These are phyloP conservation scores for Puccinia triticina DNA, from an alignment of 1,284 basidiomycete species.

Conservation along the genomic window DNA sequence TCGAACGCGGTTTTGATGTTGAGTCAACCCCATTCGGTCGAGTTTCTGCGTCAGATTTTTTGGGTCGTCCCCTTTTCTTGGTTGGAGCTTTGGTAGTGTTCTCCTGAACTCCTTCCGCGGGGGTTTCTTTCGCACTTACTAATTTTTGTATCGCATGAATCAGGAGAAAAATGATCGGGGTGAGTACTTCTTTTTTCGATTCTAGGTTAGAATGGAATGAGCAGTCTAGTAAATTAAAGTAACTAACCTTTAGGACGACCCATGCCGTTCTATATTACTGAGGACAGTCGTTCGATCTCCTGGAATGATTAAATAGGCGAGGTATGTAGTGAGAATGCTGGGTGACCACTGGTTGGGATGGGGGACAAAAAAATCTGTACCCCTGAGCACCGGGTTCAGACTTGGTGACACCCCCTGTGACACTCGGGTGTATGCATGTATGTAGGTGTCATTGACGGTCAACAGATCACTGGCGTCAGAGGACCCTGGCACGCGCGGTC, in stretches of 20 bases:
- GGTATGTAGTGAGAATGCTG: no score
- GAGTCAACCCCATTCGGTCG: not conserved
- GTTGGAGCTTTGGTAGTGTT: not conserved
- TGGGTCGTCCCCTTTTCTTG: constrained; percentile 18
- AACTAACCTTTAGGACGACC: constrained; percentile 7
- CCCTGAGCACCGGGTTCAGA: no score
- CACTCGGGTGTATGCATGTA: no score
- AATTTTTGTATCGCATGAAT: not conserved
- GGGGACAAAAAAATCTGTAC: no score
- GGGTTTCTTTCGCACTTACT: not conserved
- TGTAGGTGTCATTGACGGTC: no score
- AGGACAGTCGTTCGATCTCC: no score
- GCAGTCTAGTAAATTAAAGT: not conserved
- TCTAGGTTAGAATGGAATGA: not conserved
- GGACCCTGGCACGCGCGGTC: no score
- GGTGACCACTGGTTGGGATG: no score
- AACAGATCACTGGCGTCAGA: no score
- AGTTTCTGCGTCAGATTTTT: not conserved
- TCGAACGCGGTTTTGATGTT: not conserved
- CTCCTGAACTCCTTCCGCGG: not conserved
- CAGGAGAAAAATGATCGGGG: no score
- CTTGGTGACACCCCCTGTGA: no score
- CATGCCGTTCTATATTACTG: not conserved
- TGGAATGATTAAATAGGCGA: no score
- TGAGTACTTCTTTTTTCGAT: not conserved